Evolutionary conservation across 1,284 basidiomycete genomes (phyloP), one percentile per base, ranked within the genome.

Genomic region (Marasmius oreades): DNA sequence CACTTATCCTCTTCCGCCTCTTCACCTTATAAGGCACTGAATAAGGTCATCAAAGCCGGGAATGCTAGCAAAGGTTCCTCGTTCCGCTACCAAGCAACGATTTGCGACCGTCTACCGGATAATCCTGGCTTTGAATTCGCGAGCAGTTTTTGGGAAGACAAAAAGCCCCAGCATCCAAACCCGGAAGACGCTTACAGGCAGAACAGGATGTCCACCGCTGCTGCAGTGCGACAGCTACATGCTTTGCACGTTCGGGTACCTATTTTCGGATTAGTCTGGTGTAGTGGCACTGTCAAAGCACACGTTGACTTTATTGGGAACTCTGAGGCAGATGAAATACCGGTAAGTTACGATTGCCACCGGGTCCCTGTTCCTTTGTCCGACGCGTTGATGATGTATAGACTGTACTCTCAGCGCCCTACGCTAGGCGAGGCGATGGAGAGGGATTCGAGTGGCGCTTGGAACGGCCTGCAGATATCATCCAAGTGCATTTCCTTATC

Each of bases 101-200:
- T 80, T 5, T 76, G 77, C 55, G 68, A 71, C 20, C 72, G 72
- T 50, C 71, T 78, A 7, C 76, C 80, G 0, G 73, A 76, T 33
- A 68, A 64, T 36, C 70, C 74, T 0, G 70, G 73, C 11, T 82
- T 83, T 61, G 79, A 84, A 65, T 80, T 84, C 54, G 72, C 70
- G 7, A 79, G 82, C 60, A 74, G 74, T 52, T 69, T 83, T 53
- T 81, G 77, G 75, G 81, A 84, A 61, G 81, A 84, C 66, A 84
- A 85, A 71, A 84, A 82, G 58, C 77, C 79, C 0, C 67, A 74
- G 10, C 77, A 80, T 51, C 62, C 70, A 5, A 64, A 77, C 59
- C 70, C 79, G 6, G 78, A 78, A 34, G 76, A 79, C 59, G 82
- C 82, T 0, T 81, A 81, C 62, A 68, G 82, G 23, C 82, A 84